Percentiles rank a stretch among this genome's conserved stretches.
These are phyloP conservation scores for Neurospora sp. DNA, from an alignment of 495 filamentous ascomycete genomes.

Conservation along the genomic window DNA sequence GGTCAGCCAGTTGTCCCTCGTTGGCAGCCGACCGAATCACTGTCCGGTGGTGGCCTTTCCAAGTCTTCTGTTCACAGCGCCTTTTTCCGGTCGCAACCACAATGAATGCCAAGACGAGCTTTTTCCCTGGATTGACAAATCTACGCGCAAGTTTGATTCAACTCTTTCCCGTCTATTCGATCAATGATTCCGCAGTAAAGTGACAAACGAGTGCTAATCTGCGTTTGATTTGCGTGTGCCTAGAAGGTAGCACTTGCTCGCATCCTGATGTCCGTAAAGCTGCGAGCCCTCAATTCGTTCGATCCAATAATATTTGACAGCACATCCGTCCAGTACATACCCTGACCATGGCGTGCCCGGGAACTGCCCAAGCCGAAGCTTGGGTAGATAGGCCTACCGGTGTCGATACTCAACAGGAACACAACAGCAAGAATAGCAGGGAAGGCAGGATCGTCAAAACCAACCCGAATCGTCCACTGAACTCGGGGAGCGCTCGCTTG, in stretches of 20 bases:
- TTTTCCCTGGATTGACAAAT: neutral
- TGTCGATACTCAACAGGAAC: neutral
- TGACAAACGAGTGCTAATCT: neutral
- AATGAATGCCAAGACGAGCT: neutral
- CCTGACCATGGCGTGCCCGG: constrained; percentile 3
- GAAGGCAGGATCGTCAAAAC: neutral
- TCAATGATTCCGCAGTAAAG: neutral
- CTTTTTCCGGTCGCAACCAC: neutral
- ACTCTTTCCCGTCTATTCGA: neutral
- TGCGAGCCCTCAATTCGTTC: neutral
- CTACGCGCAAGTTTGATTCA: neutral
- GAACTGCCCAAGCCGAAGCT: constrained; percentile 1
- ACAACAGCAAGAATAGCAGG: neutral
- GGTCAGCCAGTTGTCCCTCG: neutral
- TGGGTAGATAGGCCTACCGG: neutral
- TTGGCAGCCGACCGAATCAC: neutral
- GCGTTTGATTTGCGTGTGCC: neutral
- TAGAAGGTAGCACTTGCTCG: neutral
- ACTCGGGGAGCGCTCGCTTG: neutral
- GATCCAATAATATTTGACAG: neutral
- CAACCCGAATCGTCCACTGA: neutral
- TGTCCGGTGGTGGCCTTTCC: neutral
- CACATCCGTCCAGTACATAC: neutral
- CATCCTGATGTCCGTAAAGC: neutral
- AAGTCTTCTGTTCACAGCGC: neutral